Percentiles rank a stretch among this genome's conserved stretches.
Evolutionary conservation across 139 green algal genomes (phyloP).

Genomic region (Ettlia oleoabundans): DNA sequence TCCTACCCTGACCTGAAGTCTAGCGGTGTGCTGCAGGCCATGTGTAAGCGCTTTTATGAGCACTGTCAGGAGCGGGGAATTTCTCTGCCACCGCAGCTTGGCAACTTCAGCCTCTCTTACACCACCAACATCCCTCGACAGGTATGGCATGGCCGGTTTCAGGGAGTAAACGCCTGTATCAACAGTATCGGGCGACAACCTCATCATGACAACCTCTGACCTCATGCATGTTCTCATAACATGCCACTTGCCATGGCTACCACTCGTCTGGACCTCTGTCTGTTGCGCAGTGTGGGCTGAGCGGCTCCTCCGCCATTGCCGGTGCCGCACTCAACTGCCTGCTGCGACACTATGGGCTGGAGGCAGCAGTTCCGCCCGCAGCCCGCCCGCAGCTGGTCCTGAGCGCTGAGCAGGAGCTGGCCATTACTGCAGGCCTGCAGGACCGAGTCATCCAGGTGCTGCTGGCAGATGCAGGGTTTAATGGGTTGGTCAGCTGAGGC

Average conservation of each 20-base stretch:
- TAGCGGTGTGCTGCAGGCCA: too few relatives aligned
- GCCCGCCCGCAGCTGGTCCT: slow-evolving; percentile 77
- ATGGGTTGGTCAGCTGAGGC: too few relatives aligned
- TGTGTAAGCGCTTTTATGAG: slow-evolving; percentile 67
- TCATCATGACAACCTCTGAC: too few relatives aligned
- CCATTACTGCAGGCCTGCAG: slow-evolving; percentile 90
- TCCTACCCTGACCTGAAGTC: neutral
- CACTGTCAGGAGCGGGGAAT: slow-evolving; percentile 66
- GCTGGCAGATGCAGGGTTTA: too few relatives aligned
- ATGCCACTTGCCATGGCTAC: neutral
- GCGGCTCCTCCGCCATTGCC: slow-evolving; percentile 89
- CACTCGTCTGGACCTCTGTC: neutral
- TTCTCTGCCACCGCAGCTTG: slow-evolving; percentile 30
- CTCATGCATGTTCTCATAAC: too few relatives aligned
- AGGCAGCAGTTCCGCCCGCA: slow-evolving; percentile 53
- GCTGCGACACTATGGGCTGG: slow-evolving; percentile 72
- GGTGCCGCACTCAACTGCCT: slow-evolving; percentile 86
- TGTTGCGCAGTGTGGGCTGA: slow-evolving; percentile 63
- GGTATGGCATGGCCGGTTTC: too few relatives aligned
- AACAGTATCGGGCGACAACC: too few relatives aligned
- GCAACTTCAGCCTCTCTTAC: slow-evolving; percentile 82
- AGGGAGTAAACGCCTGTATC: too few relatives aligned
- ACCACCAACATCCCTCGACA: slow-evolving; percentile 88
- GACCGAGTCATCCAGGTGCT: slow-evolving; percentile 92
- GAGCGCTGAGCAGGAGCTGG: slow-evolving; percentile 79